Percentiles rank a stretch among this genome's conserved stretches.
Evolutionary conservation across 2,329 filamentous ascomycete genomes (phyloP).

Genomic region (Scopulariopsis brevicaulis): DNA sequence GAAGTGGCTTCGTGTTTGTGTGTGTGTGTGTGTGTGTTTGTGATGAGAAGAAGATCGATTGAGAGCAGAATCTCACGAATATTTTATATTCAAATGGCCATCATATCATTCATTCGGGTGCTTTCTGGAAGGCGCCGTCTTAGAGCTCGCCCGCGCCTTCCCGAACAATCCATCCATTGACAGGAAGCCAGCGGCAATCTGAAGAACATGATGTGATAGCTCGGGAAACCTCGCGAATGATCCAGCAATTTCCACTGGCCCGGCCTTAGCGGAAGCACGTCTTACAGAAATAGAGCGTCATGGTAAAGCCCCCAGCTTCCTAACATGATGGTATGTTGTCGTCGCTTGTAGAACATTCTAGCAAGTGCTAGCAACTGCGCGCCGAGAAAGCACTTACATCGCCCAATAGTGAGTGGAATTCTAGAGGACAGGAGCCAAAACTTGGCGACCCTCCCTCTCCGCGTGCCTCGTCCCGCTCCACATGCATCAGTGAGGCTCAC

Average conservation of each 20-base stretch:
- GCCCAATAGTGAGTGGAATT: not conserved
- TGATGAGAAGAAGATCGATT: not conserved
- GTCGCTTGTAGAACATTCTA: slow-evolving; percentile 1
- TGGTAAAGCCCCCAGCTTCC: not conserved
- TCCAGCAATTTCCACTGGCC: not conserved
- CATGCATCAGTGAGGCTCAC: too few relatives aligned
- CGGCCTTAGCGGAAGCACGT: not conserved
- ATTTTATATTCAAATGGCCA: not conserved
- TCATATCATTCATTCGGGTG: not conserved
- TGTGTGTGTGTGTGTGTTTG: not conserved
- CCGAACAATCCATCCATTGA: not conserved
- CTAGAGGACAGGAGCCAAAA: not conserved
- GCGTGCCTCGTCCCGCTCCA: too few relatives aligned
- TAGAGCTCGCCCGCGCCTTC: not conserved
- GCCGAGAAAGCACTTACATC: not conserved
- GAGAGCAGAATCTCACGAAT: not conserved
- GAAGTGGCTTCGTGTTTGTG: not conserved
- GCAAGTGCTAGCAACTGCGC: not conserved
- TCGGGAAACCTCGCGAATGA: not conserved
- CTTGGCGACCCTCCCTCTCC: too few relatives aligned
- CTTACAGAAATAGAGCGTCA: not conserved
- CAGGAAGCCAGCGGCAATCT: not conserved
- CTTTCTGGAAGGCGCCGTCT: not conserved
- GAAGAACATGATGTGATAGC: not conserved
- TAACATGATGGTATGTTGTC: not conserved